A percentile compares a stretch with the other conserved stretches of the same genome.
Conservation (phyloP, 768 basidiomycete species). For the Multifurca ochricompacta region DNA sequence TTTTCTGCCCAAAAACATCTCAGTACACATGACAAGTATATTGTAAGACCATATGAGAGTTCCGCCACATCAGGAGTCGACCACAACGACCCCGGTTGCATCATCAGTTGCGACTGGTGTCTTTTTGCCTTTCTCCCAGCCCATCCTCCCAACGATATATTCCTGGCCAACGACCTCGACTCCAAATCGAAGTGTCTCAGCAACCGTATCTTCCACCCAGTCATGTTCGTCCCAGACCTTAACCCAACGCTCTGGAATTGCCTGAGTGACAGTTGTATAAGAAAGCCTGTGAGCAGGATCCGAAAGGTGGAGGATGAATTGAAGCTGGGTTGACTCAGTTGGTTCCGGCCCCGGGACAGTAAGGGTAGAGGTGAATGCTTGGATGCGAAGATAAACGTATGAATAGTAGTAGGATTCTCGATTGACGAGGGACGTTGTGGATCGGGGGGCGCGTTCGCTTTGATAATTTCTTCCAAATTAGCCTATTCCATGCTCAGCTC, state of each 20-base stretch:
- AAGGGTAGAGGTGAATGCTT: conserved; percentile 67
- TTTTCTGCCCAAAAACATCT: neutral
- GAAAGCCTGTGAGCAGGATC: conserved; percentile 77
- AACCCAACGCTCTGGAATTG: conserved; percentile 79
- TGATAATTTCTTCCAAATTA: conserved; percentile 68
- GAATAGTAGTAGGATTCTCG: conserved; percentile 69
- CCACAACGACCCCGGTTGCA: neutral
- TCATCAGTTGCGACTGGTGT: conserved; percentile 16
- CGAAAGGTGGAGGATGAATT: conserved; percentile 54
- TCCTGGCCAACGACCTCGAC: conserved; percentile 92
- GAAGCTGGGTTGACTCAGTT: conserved; percentile 35
- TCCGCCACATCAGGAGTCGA: conserved; percentile 1
- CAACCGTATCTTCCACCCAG: conserved; percentile 95
- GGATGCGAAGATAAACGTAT: conserved; percentile 87
- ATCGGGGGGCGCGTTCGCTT: conserved; percentile 42
- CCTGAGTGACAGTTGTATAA: conserved; percentile 76
- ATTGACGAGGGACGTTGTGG: conserved; percentile 26
- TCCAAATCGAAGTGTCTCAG: conserved; percentile 75
- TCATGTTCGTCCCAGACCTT: conserved; percentile 85
- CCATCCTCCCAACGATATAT: conserved; percentile 80
- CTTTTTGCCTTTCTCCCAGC: conserved; percentile 47
- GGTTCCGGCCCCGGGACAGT: conserved; percentile 32
- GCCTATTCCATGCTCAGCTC: conserved; percentile 40
- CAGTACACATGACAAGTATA: conserved; percentile 3
- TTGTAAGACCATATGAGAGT: neutral